Base-by-base conservation (phyloP, 805 yeast genomes). In the Zygosaccharomyces pseudorouxii region DNA sequence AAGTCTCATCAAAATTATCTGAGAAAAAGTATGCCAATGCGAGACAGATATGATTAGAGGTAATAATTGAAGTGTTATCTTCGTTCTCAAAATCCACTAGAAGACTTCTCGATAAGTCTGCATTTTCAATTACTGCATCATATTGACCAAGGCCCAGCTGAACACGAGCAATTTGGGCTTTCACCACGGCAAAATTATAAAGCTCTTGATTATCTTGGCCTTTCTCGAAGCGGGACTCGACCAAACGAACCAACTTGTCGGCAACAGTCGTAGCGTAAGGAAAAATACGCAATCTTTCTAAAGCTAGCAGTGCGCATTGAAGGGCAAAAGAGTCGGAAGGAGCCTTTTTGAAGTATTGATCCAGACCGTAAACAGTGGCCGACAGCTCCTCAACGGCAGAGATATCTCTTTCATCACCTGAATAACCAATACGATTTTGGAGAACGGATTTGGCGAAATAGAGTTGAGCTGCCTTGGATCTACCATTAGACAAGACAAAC, bases 211-310 rank as follows among this genome's bases (percentile, higher is more conserved):
- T 76, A 46, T 71, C 69, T 58, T 83, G 92, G 0, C 70, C 60
- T 33, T 67, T 68, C 53, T 85, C 90, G 58, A 80, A 85, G 20
- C 74, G 60, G 18, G 56, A 60, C 55, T 84, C 93, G 38, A 84
- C 66, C 1, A 79, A 52, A 0, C 42, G 54, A 49, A 83, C 72
- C 28, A 86, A 64, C 29, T 68, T 67, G 2, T 58, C 55, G 0
- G 85, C 80, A 14, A 78, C 60, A 4, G 64, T 64, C 11, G 73
- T 61, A 5, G 90, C 93, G 7, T 67, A 58, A 2, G 70, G 76
- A 62, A 75, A 87, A 44, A 79, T 79, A 30, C 81, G 82, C 46
- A 86, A 74, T 50, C 95, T 76, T 67, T 93, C 99, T 46, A 82
- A 69, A 8, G 82, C 67, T 29, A 76, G 57, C 33, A 81, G 65